phyloP scores from a whole-genome alignment of 352 stramenopile species.

The Pythium sukuiense region DNA sequence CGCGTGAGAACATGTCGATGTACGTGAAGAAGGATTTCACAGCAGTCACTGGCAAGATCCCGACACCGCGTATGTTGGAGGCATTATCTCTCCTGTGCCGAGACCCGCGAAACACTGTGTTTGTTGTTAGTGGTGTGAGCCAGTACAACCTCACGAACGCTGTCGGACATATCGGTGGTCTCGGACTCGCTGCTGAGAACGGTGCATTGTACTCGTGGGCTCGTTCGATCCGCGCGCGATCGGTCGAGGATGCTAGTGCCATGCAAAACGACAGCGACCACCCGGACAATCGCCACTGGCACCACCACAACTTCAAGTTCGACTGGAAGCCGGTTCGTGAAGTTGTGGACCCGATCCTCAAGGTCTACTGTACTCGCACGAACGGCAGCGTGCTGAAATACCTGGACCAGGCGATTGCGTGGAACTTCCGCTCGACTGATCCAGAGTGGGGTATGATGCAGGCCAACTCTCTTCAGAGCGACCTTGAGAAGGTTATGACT shows the following conservation, averaged over 20 bases:
- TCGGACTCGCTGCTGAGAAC: constrained; percentile 95
- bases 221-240: constrained; percentile 48
- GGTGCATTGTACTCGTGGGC: constrained; percentile 93
- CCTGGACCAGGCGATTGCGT: constrained; percentile 94
- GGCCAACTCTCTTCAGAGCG: constrained; percentile 91
- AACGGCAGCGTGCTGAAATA: constrained; percentile 95
- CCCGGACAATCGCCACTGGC: constrained; percentile 54
- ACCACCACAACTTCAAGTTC: constrained; percentile 81
- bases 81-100: constrained; percentile 85
- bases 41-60: constrained; percentile 92
- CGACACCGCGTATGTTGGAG: constrained; percentile 86
- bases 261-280: constrained; percentile 22
- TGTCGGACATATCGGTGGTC: constrained; percentile 90
- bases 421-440: constrained; percentile 97
- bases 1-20: constrained; percentile 90
- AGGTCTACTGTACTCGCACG: constrained; percentile 94
- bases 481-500: constrained; percentile 76
- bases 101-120: constrained; percentile 95
- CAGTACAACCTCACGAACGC: constrained; percentile 89
- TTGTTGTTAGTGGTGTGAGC: constrained; percentile 96
- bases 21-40: constrained; percentile 97
- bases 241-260: constrained; percentile 34
- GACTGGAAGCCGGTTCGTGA: constrained; percentile 93
- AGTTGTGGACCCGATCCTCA: constrained; percentile 91
- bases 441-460: constrained; percentile 96